phyloP scores from a whole-genome alignment of 192 early-diverging fungal species.

The Backusella psychrophila region DNA sequence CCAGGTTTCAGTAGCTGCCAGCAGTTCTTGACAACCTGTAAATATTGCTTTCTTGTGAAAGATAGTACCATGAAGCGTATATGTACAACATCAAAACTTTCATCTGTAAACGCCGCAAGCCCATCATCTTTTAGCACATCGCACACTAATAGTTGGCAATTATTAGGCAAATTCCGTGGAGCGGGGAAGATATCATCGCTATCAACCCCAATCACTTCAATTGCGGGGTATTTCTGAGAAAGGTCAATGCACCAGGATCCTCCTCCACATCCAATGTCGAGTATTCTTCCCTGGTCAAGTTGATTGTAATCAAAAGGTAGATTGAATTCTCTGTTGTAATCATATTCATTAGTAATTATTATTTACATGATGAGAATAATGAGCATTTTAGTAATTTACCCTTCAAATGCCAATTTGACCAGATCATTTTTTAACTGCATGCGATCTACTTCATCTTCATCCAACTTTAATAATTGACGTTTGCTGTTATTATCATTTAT shows the following conservation, averaged over 20 bases:
- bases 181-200: conserved; percentile 26
- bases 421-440: conserved; percentile 37
- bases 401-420: conserved; percentile 35
- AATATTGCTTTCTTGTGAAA: conserved; percentile 32
- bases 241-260: conserved; percentile 38
- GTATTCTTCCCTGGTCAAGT: conserved; percentile 9
- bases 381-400: conserved; percentile 10
- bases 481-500: background rate
- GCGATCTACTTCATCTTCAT: conserved; percentile 31
- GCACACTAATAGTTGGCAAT: conserved; percentile 24
- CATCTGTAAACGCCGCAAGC: conserved; percentile 15
- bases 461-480: conserved; percentile 6
- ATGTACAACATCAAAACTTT: conserved; percentile 37
- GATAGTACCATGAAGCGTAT: conserved; percentile 29
- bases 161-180: conserved; percentile 19
- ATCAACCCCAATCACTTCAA: conserved; percentile 33
- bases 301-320: conserved; percentile 19
- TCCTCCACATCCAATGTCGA: conserved; percentile 36
- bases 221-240: conserved; percentile 22
- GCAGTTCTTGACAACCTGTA: conserved; percentile 24
- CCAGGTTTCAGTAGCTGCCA: conserved; percentile 29
- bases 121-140: conserved; percentile 25
- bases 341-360: background rate
- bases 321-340: conserved; percentile 22
- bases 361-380: background rate